These are phyloP conservation scores for Cyclotella sp. DNA, from an alignment of 108 stramenopile species.

Conservation along the genomic window DNA sequence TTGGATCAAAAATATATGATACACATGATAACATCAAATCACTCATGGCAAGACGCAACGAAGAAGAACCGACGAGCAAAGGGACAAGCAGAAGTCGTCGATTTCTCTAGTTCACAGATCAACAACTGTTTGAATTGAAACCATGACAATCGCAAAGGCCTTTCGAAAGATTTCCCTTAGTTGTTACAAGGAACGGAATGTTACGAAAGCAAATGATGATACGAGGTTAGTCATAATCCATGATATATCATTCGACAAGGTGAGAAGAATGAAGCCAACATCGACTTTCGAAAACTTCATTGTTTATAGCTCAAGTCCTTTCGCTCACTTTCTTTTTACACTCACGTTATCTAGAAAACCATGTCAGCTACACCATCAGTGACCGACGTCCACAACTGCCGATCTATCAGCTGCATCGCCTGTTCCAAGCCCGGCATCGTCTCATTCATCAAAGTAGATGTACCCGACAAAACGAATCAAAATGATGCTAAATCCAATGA, in stretches of 20 bases:
- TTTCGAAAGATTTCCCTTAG: background rate
- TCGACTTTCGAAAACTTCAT: background rate
- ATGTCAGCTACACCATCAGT: background rate
- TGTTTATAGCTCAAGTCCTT: background rate
- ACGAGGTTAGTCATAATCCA: background rate
- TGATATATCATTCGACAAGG: background rate
- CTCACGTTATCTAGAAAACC: background rate
- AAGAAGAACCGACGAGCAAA: no score
- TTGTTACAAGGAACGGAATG: background rate
- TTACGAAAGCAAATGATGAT: background rate
- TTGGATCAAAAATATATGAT: no score
- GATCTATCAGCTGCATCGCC: conserved; percentile 3
- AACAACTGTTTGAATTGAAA: background rate
- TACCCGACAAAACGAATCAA: background rate
- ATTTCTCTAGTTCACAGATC: background rate
- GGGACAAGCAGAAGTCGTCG: no score
- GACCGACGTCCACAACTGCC: conserved; percentile 9
- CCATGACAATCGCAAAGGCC: background rate
- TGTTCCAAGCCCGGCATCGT: background rate
- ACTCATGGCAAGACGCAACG: no score
- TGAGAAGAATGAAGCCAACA: background rate
- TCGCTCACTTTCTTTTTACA: background rate
- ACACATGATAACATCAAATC: no score
- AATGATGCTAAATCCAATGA: background rate
- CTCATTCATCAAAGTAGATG: background rate